A percentile compares a stretch with the other conserved stretches of the same genome.
Conservation (phyloP, 306 rosid species). For the Mucuna pruriens region DNA sequence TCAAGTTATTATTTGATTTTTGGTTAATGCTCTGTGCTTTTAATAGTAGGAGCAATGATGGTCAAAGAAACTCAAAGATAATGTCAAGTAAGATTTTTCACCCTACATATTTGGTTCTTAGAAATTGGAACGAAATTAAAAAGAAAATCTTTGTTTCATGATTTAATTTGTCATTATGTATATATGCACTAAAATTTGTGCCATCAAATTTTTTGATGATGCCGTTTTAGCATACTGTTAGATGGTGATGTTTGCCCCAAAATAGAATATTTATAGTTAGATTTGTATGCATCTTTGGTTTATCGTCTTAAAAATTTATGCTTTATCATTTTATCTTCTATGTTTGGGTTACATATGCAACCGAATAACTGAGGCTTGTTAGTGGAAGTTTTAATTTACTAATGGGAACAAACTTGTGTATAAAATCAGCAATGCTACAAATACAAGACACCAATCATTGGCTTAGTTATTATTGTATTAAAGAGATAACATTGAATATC, state of each 20-base stretch:
- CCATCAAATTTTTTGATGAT: background rate
- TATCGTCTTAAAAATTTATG: background rate
- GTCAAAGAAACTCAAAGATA: background rate
- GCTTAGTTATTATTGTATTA: background rate
- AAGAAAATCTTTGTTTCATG: background rate
- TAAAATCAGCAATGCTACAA: background rate
- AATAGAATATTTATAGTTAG: conserved; percentile 18
- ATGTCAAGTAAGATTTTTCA: background rate
- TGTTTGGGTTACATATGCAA: conserved; percentile 1
- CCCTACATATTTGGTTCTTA: background rate
- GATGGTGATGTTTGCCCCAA: background rate
- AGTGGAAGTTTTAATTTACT: background rate
- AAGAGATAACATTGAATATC: conserved; percentile 14
- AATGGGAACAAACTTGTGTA: conserved; percentile 1
- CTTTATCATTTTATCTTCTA: background rate
- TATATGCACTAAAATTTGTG: background rate
- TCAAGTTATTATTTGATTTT: background rate
- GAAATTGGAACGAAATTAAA: background rate
- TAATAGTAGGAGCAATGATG: too few species aligned
- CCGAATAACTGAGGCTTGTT: conserved; percentile 11
- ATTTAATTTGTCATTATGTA: background rate
- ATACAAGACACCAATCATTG: background rate
- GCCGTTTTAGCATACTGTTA: background rate
- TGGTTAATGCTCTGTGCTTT: too few species aligned
- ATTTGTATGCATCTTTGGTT: background rate